These are phyloP conservation scores for Arthromyces matolae DNA, from an alignment of 768 basidiomycete species.

Conservation along the genomic window DNA sequence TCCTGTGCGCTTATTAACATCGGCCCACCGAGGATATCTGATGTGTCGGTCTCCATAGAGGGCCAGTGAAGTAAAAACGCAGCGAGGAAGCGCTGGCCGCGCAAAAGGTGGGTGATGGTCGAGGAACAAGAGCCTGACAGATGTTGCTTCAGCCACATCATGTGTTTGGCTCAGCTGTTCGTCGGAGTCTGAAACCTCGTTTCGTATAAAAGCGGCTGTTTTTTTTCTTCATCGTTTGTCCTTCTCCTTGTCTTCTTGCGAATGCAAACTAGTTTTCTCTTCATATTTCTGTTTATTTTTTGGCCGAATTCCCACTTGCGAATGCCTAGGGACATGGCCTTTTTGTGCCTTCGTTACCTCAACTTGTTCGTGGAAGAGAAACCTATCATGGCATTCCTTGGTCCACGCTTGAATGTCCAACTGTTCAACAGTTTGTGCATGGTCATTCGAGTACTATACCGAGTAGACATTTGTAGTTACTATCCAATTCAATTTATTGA, in stretches of 20 bases:
- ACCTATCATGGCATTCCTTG: constrained; percentile 35
- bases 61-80: constrained; percentile 20
- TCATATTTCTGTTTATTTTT: too few relatives aligned
- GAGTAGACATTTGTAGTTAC: constrained; percentile 37
- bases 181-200: constrained; percentile 19
- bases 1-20: constrained; percentile 35
- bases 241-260: not conserved
- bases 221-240: not conserved
- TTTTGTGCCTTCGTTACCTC: constrained; percentile 73
- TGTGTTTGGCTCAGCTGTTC: constrained; percentile 33
- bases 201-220: constrained; percentile 4
- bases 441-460: constrained; percentile 81
- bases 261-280: too few relatives aligned
- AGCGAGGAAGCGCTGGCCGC: constrained; percentile 27
- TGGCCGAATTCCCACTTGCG: constrained; percentile 67
- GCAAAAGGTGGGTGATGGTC: constrained; percentile 33
- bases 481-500: not conserved
- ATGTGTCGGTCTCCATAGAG: constrained; percentile 62
- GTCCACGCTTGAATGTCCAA: constrained; percentile 79
- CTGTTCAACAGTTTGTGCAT: constrained; percentile 37
- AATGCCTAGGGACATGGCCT: constrained; percentile 75
- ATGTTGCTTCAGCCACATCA: constrained; percentile 27
- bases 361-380: constrained; percentile 73
- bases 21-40: constrained; percentile 68
- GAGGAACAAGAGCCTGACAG: constrained; percentile 26